Evolutionary conservation across 2,329 filamentous ascomycete genomes (phyloP).

Genomic region (Bertia moriformis): DNA sequence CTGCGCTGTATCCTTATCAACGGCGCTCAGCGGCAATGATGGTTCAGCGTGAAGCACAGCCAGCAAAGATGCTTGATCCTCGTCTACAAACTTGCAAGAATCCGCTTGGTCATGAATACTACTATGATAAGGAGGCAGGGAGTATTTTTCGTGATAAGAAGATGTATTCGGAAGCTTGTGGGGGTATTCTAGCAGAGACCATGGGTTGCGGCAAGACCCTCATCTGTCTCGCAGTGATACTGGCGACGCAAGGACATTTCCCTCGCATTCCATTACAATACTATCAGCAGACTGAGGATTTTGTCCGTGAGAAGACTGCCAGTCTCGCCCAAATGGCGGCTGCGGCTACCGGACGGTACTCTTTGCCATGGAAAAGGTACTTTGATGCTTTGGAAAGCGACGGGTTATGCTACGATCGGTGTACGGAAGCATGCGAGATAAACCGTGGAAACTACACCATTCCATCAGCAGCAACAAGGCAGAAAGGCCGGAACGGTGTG

Average conservation of each 20-base stretch:
- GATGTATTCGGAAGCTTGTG: conserved; percentile 39
- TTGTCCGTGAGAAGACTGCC: conserved; percentile 20
- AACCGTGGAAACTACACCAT: not conserved
- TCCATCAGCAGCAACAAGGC: not conserved
- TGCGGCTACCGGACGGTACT: conserved; percentile 29
- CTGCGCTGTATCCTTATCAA: conserved; percentile 44
- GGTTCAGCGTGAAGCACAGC: conserved; percentile 42
- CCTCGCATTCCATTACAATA: conserved; percentile 31
- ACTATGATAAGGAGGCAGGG: conserved; percentile 36
- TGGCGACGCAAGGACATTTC: conserved; percentile 41
- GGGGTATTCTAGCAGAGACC: conserved; percentile 38
- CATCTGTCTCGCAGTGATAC: conserved; percentile 39
- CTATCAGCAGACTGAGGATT: not conserved
- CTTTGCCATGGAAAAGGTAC: conserved; percentile 27
- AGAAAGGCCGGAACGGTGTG: not conserved
- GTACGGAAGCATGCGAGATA: not conserved
- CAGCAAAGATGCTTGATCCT: conserved; percentile 37
- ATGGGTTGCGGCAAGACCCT: conserved; percentile 46
- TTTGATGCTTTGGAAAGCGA: not conserved
- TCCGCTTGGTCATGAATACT: conserved; percentile 34
- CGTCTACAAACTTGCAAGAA: conserved; percentile 32
- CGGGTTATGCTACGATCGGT: not conserved
- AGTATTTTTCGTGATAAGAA: conserved; percentile 33
- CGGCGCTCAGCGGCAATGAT: conserved; percentile 45
- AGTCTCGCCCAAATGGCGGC: conserved; percentile 41